A percentile compares a stretch with the other conserved stretches of the same genome.
Conservation (phyloP, 73 alveolate species). For the Urostyla sp. region DNA sequence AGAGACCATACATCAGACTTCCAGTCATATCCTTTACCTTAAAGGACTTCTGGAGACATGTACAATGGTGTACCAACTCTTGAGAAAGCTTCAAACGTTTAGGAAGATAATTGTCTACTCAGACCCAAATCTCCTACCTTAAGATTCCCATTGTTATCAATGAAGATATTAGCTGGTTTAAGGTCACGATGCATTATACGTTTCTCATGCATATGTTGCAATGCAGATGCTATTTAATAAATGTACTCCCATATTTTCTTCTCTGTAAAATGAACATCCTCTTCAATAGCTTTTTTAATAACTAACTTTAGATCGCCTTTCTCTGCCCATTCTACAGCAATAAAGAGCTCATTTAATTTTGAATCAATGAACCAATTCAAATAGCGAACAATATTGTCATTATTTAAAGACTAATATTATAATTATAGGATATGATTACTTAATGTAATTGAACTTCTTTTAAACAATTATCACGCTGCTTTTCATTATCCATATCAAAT, state of each 20-base stretch:
- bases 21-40: slow-evolving; percentile 96
- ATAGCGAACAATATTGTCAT: slow-evolving; percentile 92
- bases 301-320: slow-evolving; percentile 95
- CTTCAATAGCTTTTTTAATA: slow-evolving; percentile 85
- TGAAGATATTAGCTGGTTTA: slow-evolving; percentile 98
- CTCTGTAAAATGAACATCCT: slow-evolving; percentile 89
- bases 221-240: slow-evolving; percentile 90
- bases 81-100: slow-evolving; percentile 94
- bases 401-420: slow-evolving; percentile 83
- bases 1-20: slow-evolving; percentile 96
- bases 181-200: slow-evolving; percentile 97
- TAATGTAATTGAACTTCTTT: slow-evolving; percentile 88
- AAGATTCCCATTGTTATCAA: slow-evolving; percentile 84
- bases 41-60: slow-evolving; percentile 95
- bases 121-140: slow-evolving; percentile 97
- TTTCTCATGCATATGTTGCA: slow-evolving; percentile 96
- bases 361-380: slow-evolving; percentile 92
- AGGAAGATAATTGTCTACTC: slow-evolving; percentile 85
- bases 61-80: slow-evolving; percentile 98
- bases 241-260: slow-evolving; percentile 89
- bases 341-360: slow-evolving; percentile 86
- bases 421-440: slow-evolving; percentile 11
- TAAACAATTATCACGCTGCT: slow-evolving; percentile 92
- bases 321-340: slow-evolving; percentile 99
- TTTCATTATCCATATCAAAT: slow-evolving; percentile 97